Percentiles rank a stretch among this genome's conserved stretches.
Conservation (phyloP, 805 yeast species). For the Clavispora carvajalis region DNA sequence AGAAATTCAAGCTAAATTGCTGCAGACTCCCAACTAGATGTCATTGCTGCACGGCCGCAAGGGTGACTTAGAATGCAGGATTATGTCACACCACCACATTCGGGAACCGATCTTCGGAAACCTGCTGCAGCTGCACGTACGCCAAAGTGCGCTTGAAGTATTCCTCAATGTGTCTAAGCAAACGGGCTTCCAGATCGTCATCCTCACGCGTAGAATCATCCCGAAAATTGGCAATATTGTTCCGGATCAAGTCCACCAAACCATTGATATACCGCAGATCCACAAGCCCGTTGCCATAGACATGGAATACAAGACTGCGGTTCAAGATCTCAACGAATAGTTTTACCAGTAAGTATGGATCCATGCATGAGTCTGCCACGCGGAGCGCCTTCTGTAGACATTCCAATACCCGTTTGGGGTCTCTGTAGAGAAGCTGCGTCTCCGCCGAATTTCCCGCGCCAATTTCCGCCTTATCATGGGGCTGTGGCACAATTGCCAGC, state of each 20-base stretch:
- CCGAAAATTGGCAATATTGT: slow-evolving; percentile 48
- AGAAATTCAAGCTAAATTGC: too few species aligned
- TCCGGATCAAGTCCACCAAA: slow-evolving; percentile 72
- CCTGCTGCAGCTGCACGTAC: slow-evolving; percentile 65
- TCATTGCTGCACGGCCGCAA: too few species aligned
- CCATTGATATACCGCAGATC: slow-evolving; percentile 78
- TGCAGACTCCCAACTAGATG: too few species aligned
- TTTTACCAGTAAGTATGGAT: slow-evolving; percentile 64
- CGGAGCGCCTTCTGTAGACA: slow-evolving; percentile 84
- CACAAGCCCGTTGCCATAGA: slow-evolving; percentile 69
- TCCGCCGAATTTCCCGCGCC: slow-evolving; percentile 43
- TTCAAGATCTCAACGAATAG: slow-evolving; percentile 86
- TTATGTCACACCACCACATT: slow-evolving; percentile 33
- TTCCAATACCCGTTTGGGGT: slow-evolving; percentile 75
- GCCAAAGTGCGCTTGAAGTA: slow-evolving; percentile 65
- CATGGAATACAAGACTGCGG: slow-evolving; percentile 78
- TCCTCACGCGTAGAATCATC: slow-evolving; percentile 22
- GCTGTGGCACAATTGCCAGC: slow-evolving; percentile 19
- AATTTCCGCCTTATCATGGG: too few species aligned
- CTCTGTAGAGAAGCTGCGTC: slow-evolving; percentile 27
- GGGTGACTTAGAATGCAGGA: too few species aligned
- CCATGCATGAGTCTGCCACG: slow-evolving; percentile 93
- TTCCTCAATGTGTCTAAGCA: slow-evolving; percentile 25
- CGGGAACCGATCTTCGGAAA: slow-evolving; percentile 62
- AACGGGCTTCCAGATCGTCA: slow-evolving; percentile 24